Base-by-base conservation (phyloP, 2,329 filamentous ascomycete species). In the Cladophialophora chaetospira region DNA sequence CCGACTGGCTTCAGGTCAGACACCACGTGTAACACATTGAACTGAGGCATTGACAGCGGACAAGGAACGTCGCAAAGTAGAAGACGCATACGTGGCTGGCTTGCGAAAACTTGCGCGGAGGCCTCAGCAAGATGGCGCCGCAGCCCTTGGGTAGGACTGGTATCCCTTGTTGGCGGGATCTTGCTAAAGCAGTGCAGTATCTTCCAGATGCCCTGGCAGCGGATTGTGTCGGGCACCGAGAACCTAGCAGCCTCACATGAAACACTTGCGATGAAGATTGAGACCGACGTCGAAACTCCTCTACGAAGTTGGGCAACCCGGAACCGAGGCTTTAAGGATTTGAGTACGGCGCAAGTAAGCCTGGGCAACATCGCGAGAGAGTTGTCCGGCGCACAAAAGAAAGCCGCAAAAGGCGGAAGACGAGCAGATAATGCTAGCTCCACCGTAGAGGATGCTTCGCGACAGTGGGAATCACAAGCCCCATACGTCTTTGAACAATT, bases 401-500 rank as follows among this genome's bases (percentile, higher is more conserved):
- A 89, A 73, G 82, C 86, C n/a, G 91, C 94, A 40, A 96, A 92
- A 75, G 91, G 88, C 59, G 82, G 82, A 52, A 91, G 87, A 73
- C 91, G 85, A 50, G 72, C 71, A 66, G 82, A 87, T 2, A 84
- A 85, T 57, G 96, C 94, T 72, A 81, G 84, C 9, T 78, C 84
- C 15, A 87, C 86, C 63, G 83, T 95, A 40, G 89, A 96, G 62
- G 85, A 85, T 58, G 88, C 91, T n/a, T 84, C 81, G 42, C 82
- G 87, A 63, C 88, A 96, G 70, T 99, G 94, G 94, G 87, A 96
- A 54, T 91, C 91, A 0, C 91, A 96, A 72, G 91, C 94, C 11
- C 94, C 94, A 1, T 97, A 90, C 73, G 88, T 97, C 59, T 97
- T 96, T 69, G 94, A 99, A 74, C 88, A 87, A 59, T 82, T 99